Evolutionary conservation across 345 rosid species (phyloP).

Genomic region (Erucastrum elatum): DNA sequence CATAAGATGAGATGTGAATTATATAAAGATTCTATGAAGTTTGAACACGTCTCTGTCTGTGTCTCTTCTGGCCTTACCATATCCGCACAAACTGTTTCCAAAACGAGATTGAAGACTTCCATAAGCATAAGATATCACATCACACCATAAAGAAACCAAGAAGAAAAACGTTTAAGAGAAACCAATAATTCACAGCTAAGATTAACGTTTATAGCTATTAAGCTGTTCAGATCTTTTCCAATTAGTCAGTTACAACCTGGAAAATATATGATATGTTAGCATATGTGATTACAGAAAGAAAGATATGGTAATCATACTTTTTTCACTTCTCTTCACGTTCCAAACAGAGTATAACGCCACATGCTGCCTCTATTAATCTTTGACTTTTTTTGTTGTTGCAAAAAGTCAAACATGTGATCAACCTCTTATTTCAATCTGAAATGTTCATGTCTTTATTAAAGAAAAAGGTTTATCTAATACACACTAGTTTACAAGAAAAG

Average conservation of each 20-base stretch:
- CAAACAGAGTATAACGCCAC: slow-evolving; percentile 35
- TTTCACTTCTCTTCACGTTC: slow-evolving; percentile 44
- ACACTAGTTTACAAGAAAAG: slow-evolving; percentile 25
- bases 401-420: slow-evolving; percentile 39
- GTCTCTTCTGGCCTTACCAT: slow-evolving; percentile 19
- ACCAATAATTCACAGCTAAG: slow-evolving; percentile 1
- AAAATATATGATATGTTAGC: slow-evolving; percentile 1
- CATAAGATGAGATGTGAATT: slow-evolving; percentile 10
- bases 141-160: slow-evolving; percentile 26
- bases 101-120: slow-evolving; percentile 22
- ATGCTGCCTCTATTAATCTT: slow-evolving; percentile 32
- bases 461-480: neutral
- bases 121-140: slow-evolving; percentile 26
- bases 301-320: slow-evolving; percentile 24
- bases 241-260: slow-evolving; percentile 20
- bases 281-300: slow-evolving; percentile 16
- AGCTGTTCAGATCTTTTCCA: slow-evolving; percentile 21
- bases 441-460: neutral
- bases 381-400: slow-evolving; percentile 13
- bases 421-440: slow-evolving; percentile 27
- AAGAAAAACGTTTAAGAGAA: neutral
- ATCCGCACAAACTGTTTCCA: slow-evolving; percentile 31
- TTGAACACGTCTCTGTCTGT: slow-evolving; percentile 18
- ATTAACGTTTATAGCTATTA: slow-evolving; percentile 9
- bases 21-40: slow-evolving; percentile 1